phyloP scores from a whole-genome alignment of 192 early-diverging fungal genomes.

The Polychytrium aggregatum region DNA sequence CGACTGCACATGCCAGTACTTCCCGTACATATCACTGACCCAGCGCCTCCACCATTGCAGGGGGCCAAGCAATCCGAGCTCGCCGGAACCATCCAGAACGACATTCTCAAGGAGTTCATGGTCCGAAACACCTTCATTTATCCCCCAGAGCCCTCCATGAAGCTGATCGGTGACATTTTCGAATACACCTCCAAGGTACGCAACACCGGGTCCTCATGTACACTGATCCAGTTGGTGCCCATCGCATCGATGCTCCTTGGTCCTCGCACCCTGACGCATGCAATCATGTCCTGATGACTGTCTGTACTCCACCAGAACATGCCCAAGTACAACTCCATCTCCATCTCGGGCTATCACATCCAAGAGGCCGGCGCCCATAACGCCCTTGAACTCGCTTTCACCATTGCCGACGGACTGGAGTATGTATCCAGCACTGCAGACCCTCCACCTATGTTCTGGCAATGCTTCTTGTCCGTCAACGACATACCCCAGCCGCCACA shows the following conservation, averaged over 20 bases:
- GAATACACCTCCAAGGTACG: conserved; percentile 63
- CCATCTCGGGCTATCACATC: conserved; percentile 91
- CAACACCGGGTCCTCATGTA: not conserved
- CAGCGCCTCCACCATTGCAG: too few relatives aligned
- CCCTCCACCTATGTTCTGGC: too few relatives aligned
- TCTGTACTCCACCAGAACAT: conserved; percentile 40
- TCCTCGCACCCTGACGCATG: too few relatives aligned
- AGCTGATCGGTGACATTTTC: conserved; percentile 83
- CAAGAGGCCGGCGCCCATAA: conserved; percentile 85
- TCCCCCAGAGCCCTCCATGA: conserved; percentile 84
- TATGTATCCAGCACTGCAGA: conserved; percentile 35
- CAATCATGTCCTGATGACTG: not conserved
- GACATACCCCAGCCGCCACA: too few relatives aligned
- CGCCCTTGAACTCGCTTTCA: conserved; percentile 85
- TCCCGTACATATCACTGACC: too few relatives aligned
- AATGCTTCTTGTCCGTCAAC: too few relatives aligned
- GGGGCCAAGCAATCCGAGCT: conserved; percentile 69
- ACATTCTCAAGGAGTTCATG: conserved; percentile 91
- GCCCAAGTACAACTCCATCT: conserved; percentile 92
- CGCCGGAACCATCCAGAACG: conserved; percentile 83
- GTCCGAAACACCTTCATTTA: conserved; percentile 91
- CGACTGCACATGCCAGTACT: too few relatives aligned
- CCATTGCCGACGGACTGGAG: conserved; percentile 80
- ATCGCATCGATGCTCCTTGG: not conserved
- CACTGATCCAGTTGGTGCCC: not conserved